A percentile compares a stretch with the other conserved stretches of the same genome.
These are phyloP conservation scores for Penicillium arizonense DNA, from an alignment of 495 filamentous ascomycete species.

Conservation along the genomic window DNA sequence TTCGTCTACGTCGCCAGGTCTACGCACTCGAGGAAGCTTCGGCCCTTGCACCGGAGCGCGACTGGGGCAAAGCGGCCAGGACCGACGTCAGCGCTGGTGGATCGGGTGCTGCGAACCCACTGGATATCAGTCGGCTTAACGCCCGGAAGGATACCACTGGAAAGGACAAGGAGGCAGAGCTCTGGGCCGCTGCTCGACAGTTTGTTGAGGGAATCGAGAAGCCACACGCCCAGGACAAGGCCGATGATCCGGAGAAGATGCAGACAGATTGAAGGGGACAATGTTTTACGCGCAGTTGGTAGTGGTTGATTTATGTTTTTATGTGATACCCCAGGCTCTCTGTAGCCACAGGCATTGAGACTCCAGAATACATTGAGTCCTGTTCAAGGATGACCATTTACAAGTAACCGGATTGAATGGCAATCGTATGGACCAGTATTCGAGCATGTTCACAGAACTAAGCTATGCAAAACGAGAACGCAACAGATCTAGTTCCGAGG, in stretches of 20 bases:
- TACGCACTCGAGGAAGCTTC: slow-evolving; percentile 75
- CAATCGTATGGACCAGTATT: slow-evolving; percentile 7
- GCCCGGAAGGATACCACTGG: slow-evolving; percentile 74
- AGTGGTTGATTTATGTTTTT: slow-evolving; percentile 4
- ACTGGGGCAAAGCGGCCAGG: slow-evolving; percentile 8
- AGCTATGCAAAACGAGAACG: slow-evolving; percentile 20
- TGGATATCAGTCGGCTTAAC: slow-evolving; percentile 86
- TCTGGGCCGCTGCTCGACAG: slow-evolving; percentile 62
- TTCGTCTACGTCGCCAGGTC: slow-evolving; percentile 72
- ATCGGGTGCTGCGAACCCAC: slow-evolving; percentile 27
- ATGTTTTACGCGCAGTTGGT: background rate
- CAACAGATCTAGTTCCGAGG: slow-evolving; percentile 12
- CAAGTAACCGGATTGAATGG: background rate
- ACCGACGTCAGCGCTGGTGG: slow-evolving; percentile 13
- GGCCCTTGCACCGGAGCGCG: slow-evolving; percentile 55
- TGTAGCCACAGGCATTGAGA: background rate
- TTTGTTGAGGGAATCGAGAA: slow-evolving; percentile 43
- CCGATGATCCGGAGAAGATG: slow-evolving; percentile 29
- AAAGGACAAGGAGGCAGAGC: slow-evolving; percentile 73
- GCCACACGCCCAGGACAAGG: slow-evolving; percentile 7
- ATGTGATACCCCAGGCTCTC: slow-evolving; percentile 34
- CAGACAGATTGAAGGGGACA: slow-evolving; percentile 29
- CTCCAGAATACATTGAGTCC: background rate
- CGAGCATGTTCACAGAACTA: slow-evolving; percentile 17
- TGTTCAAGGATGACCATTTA: background rate